Percentiles rank a stretch among this genome's conserved stretches.
phyloP scores from a whole-genome alignment of 495 filamentous ascomycete species.

The Penicillium diatomitis region DNA sequence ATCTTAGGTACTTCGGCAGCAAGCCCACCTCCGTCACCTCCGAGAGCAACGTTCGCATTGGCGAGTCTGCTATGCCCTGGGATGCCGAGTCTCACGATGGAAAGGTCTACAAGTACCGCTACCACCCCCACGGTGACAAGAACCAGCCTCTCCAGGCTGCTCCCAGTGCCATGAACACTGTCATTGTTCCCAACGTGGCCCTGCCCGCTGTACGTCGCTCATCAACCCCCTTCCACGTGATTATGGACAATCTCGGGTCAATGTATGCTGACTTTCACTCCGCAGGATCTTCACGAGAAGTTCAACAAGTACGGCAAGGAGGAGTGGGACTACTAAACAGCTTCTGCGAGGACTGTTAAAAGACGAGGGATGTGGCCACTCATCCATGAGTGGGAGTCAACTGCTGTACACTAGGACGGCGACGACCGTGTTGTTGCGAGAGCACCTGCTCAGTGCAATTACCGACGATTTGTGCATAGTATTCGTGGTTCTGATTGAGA shows the following conservation, averaged over 20 bases:
- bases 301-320: conserved; percentile 99
- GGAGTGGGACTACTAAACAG: conserved; percentile 39
- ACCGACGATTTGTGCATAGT: conserved; percentile 35
- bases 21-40: conserved; percentile 79
- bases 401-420: conserved; percentile 60
- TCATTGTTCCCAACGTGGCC: conserved; percentile 86
- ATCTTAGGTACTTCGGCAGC: conserved; percentile 51
- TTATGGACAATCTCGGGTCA: no score
- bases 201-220: conserved; percentile 66
- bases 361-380: conserved; percentile 12
- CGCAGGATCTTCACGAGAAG: conserved; percentile 76
- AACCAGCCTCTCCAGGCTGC: conserved; percentile 72
- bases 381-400: conserved; percentile 39
- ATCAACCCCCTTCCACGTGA: neutral
- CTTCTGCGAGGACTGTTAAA: conserved; percentile 9
- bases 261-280: no score
- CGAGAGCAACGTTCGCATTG: conserved; percentile 67
- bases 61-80: conserved; percentile 79
- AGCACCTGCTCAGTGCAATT: conserved; percentile 15
- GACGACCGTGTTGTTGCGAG: conserved; percentile 16
- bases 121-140: conserved; percentile 82
- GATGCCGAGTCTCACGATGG: conserved; percentile 49
- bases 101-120: conserved; percentile 72
- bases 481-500: conserved; percentile 22
- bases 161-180: conserved; percentile 86